A percentile compares a stretch with the other conserved stretches of the same genome.
These are phyloP conservation scores for Leishmania major DNA, from an alignment of 208 protist genomes.

Conservation along the genomic window DNA sequence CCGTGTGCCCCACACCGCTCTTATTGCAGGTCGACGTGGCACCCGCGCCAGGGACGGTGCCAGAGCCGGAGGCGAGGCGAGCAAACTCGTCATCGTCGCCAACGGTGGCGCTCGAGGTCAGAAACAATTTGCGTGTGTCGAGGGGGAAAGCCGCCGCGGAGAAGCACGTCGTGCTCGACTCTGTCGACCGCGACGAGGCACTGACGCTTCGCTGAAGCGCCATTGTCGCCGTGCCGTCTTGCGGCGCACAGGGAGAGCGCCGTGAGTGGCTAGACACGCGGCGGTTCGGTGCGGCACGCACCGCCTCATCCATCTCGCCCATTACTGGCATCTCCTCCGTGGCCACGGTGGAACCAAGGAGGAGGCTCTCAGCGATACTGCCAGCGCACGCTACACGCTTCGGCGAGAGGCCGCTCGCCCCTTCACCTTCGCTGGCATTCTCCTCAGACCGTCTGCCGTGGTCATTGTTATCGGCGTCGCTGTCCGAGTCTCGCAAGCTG, in stretches of 20 bases:
- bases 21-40: background rate
- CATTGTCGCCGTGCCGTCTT: background rate
- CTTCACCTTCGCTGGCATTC: background rate
- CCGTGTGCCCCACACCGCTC: background rate
- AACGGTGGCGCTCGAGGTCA: slow-evolving; percentile 1
- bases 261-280: background rate
- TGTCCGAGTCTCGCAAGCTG: background rate
- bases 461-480: background rate
- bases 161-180: background rate
- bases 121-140: slow-evolving; percentile 28
- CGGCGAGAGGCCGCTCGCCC: background rate
- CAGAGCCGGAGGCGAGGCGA: background rate
- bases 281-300: background rate
- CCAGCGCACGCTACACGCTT: background rate
- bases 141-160: background rate
- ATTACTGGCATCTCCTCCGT: background rate
- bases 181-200: background rate
- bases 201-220: background rate
- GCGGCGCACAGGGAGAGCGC: background rate
- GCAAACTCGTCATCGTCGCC: slow-evolving; percentile 5
- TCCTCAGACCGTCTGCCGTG: background rate
- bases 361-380: background rate
- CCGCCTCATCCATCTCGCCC: background rate
- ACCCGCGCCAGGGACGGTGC: background rate
- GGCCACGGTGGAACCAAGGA: background rate